phyloP scores from a whole-genome alignment of 805 yeast species.

The Candida maltosa region DNA sequence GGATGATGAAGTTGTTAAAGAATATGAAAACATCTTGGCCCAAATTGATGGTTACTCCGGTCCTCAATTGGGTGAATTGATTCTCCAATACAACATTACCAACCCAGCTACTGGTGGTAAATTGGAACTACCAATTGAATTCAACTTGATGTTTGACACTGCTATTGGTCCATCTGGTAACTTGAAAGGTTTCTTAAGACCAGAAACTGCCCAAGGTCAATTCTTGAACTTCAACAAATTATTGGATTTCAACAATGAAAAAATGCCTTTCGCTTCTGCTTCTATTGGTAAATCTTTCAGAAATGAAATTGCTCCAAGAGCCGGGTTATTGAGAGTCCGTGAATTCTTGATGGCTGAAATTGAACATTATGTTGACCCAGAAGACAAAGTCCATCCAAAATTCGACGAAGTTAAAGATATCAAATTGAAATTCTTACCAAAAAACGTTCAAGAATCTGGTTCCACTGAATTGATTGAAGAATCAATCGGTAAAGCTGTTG shows the following conservation, averaged over 20 bases:
- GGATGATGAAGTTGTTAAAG: conserved; percentile 73
- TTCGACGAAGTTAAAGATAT: conserved; percentile 75
- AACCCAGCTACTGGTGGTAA: conserved; percentile 89
- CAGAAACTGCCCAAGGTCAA: conserved; percentile 99
- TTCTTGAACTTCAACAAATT: conserved; percentile 92
- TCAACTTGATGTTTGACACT: conserved; percentile 98
- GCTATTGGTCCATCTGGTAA: conserved; percentile 99
- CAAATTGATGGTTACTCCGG: conserved; percentile 96
- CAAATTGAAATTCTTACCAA: conserved; percentile 76
- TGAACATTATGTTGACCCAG: conserved; percentile 97
- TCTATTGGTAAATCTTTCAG: conserved; percentile 98
- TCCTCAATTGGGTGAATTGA: conserved; percentile 84
- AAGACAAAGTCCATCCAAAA: conserved; percentile 75
- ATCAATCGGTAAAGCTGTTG: conserved; percentile 89
- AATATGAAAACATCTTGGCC: conserved; percentile 84
- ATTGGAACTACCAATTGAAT: conserved; percentile 87
- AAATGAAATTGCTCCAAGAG: conserved; percentile 97
- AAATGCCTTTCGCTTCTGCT: conserved; percentile 99
- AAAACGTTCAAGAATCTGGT: conserved; percentile 85
- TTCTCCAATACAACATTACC: conserved; percentile 75
- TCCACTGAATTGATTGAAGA: conserved; percentile 60
- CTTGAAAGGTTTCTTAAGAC: conserved; percentile 91
- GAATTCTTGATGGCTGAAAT: conserved; percentile 99
- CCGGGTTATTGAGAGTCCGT: conserved; percentile 95
- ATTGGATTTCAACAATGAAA: conserved; percentile 89